phyloP scores from a whole-genome alignment of 2,329 filamentous ascomycete species.

The Bertia moriformis region DNA sequence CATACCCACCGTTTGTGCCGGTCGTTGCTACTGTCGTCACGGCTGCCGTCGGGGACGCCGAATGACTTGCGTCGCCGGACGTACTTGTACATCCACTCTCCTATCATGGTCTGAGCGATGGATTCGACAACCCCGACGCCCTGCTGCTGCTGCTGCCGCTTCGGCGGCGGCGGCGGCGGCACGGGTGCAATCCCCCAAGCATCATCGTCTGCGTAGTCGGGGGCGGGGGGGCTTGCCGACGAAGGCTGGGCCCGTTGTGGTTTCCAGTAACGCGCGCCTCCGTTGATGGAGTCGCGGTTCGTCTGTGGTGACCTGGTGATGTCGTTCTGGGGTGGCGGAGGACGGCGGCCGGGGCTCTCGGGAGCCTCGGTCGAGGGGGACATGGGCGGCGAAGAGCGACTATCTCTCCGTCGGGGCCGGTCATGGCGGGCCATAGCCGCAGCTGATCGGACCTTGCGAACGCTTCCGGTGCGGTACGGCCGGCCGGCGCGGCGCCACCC shows the following conservation, averaged over 20 bases:
- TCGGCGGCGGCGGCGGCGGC: too few relatives aligned
- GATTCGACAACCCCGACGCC: conserved; percentile 90
- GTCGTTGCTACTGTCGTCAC: conserved; percentile 44
- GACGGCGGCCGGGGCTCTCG: conserved; percentile 49
- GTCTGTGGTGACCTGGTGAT: not conserved
- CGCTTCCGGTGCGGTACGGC: conserved; percentile 23
- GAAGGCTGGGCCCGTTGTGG: conserved; percentile 91
- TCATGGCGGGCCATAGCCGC: not conserved
- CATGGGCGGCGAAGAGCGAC: conserved; percentile 41
- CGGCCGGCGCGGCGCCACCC: conserved; percentile 35
- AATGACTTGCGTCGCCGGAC: conserved; percentile 75
- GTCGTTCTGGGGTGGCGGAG: conserved; percentile 94
- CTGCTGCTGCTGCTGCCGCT: conserved; percentile 75
- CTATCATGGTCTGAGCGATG: conserved; percentile 96
- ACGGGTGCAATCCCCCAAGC: too few relatives aligned
- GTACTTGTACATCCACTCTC: conserved; percentile 93
- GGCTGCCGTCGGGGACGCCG: conserved; percentile 32
- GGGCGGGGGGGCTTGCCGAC: conserved; percentile 64
- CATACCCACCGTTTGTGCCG: conserved; percentile 97
- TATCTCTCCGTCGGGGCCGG: conserved; percentile 9
- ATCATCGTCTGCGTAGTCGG: not conserved
- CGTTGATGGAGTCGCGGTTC: not conserved
- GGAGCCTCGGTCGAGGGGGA: conserved; percentile 88
- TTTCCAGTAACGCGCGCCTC: conserved; percentile 29
- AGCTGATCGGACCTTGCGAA: conserved; percentile 16